Evolutionary conservation across 2,329 filamentous ascomycete genomes (phyloP), one percentile per base, ranked within the genome.

Genomic region (Penicillium sclerotigenum): DNA sequence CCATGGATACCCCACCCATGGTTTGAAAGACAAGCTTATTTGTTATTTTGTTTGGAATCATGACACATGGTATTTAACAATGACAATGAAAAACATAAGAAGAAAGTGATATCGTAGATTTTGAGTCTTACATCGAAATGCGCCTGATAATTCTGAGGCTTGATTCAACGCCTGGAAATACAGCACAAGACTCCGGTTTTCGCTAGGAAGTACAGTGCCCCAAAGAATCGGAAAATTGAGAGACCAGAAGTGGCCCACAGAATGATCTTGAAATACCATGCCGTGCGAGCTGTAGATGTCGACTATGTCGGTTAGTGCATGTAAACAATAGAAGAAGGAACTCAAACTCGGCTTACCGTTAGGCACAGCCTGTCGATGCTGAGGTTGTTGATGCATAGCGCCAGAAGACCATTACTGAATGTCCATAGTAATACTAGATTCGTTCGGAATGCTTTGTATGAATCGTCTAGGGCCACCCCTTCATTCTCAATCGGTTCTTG

Each of bases 371-470:
- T 37, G 26, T 56, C 46, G 6, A 64, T 53, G 10, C 62, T 58
- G 18, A 93, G 87, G 71, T 89, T 94, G 31, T 91, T 96, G 66
- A 97, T 93, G 62, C 86, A 81, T 56, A 97, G 85, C 46, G 90
- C 87, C 54, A 97, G 80, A 37, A 91, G 75, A 53, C 87, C 89
- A 77, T 97, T 97, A 60, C 89, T 91, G 75, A 97, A 96, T 62
- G 97, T 86, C 93, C 93, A 97, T 6, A 86, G 80, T 20, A 92
- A 86, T 53, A 96, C 90, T 60, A 97, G 81, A 70, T 90, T 90
- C 13, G 93, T 97, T 80, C 93, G 84, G 91, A 97, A 97, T 78
- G 90, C 91, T 81, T 97, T 97, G 85, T 97, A 97, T 22, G 90
- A 95, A 74, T 97, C 93, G 68, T 97, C 92, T 42, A 96, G 83